Conservation (phyloP, 495 filamentous ascomycete genomes). For the Hamigera avellanea region DNA sequence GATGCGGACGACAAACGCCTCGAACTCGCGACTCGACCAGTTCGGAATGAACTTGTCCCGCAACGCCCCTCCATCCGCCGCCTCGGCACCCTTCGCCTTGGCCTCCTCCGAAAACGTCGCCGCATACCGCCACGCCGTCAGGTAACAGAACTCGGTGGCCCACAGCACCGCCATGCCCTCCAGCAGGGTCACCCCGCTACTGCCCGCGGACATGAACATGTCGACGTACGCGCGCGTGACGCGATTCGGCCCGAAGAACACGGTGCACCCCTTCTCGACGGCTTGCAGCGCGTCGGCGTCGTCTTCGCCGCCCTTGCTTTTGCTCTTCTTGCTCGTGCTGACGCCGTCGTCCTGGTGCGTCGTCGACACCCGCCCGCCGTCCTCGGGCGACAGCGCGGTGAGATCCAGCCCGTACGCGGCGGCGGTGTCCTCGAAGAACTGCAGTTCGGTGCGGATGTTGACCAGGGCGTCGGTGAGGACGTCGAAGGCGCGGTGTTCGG, state of each 20-base stretch:
- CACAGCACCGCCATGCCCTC: constrained; percentile 63
- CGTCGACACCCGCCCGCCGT: too few species aligned
- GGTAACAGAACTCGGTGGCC: constrained; percentile 58
- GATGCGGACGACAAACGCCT: constrained; percentile 38
- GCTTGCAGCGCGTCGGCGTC: not conserved
- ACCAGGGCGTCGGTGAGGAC: constrained; percentile 52
- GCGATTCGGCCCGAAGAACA: constrained; percentile 22
- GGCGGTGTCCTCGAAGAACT: constrained; percentile 56
- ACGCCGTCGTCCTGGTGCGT: too few species aligned
- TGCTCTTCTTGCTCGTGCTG: too few species aligned
- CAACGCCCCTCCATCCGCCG: constrained; percentile 51
- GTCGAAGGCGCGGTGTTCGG: constrained; percentile 40
- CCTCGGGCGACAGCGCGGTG: constrained; percentile 16
- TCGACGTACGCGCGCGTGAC: constrained; percentile 42
- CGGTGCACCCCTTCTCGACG: constrained; percentile 2
- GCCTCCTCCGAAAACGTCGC: constrained; percentile 19
- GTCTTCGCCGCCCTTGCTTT: too few species aligned
- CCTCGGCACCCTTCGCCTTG: constrained; percentile 9
- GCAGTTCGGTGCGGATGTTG: constrained; percentile 55
- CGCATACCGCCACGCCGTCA: constrained; percentile 49
- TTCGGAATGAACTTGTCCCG: constrained; percentile 53
- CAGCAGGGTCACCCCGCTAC: constrained; percentile 34
- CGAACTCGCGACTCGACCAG: constrained; percentile 51
- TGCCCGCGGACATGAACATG: constrained; percentile 40
- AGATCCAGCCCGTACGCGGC: constrained; percentile 48